A percentile compares a stretch with the other conserved stretches of the same genome.
phyloP scores from a whole-genome alignment of 208 protist genomes.

The Leishmania major region DNA sequence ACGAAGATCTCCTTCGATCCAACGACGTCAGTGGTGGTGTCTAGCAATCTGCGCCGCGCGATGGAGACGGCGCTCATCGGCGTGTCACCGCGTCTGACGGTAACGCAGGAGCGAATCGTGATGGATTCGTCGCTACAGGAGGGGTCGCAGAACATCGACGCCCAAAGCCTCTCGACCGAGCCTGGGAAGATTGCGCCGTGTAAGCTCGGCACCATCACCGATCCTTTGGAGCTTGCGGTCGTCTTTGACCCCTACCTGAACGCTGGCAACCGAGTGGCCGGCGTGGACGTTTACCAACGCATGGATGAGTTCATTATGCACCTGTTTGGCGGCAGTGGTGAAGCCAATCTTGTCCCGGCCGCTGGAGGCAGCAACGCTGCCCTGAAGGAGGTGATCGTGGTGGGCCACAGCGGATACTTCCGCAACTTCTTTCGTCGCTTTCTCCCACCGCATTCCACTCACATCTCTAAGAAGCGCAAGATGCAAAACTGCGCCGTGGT shows the following conservation, averaged over 20 bases:
- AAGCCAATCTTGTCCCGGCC: slow-evolving; percentile 9
- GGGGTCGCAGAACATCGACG: slow-evolving; percentile 91
- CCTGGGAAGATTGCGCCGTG: slow-evolving; percentile 71
- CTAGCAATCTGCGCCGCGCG: slow-evolving; percentile 86
- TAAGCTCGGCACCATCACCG: slow-evolving; percentile 46
- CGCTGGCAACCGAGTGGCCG: slow-evolving; percentile 69
- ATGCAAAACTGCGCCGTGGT: slow-evolving; percentile 92
- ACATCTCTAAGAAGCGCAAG: slow-evolving; percentile 81
- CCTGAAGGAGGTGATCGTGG: slow-evolving; percentile 88
- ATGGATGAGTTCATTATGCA: slow-evolving; percentile 85
- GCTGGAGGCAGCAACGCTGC: slow-evolving; percentile 49
- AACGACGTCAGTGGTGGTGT: slow-evolving; percentile 70
- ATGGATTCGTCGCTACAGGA: slow-evolving; percentile 90
- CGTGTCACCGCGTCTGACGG: slow-evolving; percentile 53
- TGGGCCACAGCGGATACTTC: slow-evolving; percentile 92
- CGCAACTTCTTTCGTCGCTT: slow-evolving; percentile 89
- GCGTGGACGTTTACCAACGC: slow-evolving; percentile 72
- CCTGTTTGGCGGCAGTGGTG: slow-evolving; percentile 57
- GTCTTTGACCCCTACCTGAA: slow-evolving; percentile 79
- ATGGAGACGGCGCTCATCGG: slow-evolving; percentile 87
- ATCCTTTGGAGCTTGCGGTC: slow-evolving; percentile 40
- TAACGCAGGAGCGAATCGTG: slow-evolving; percentile 75
- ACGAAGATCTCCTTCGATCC: slow-evolving; percentile 67
- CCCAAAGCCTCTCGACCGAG: slow-evolving; percentile 85
- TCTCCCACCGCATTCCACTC: slow-evolving; percentile 65